Evolutionary conservation across 2,329 filamentous ascomycete species (phyloP).

Genomic region (Lachnellula hyalina): DNA sequence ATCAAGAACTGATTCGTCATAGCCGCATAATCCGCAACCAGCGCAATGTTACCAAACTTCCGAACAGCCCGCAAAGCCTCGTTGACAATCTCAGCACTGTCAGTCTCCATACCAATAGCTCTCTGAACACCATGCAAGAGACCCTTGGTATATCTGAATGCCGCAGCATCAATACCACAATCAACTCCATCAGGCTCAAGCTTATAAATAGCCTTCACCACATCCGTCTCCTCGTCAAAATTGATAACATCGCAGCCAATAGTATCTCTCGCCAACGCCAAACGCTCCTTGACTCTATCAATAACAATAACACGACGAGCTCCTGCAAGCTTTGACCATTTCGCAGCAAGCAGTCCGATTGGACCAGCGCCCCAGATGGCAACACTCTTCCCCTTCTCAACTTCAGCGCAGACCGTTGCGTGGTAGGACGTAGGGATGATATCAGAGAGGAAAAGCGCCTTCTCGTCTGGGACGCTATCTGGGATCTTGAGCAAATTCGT

Average conservation of each 20-base stretch:
- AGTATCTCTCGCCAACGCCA: constrained; percentile 52
- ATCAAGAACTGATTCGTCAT: constrained; percentile 62
- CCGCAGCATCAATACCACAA: constrained; percentile 60
- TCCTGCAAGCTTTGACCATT: constrained; percentile 50
- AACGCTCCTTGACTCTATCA: constrained; percentile 49
- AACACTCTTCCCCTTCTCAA: constrained; percentile 57
- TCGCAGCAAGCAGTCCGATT: constrained; percentile 58
- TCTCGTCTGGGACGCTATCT: constrained; percentile 62
- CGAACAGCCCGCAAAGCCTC: constrained; percentile 49
- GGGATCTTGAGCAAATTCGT: constrained; percentile 59
- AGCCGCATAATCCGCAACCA: constrained; percentile 44
- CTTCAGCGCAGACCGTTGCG: constrained; percentile 57
- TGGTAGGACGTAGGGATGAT: constrained; percentile 60
- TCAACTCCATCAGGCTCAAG: constrained; percentile 55
- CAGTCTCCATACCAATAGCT: constrained; percentile 52
- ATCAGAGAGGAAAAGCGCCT: constrained; percentile 59
- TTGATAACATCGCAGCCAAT: constrained; percentile 52
- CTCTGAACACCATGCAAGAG: constrained; percentile 54
- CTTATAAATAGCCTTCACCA: constrained; percentile 52
- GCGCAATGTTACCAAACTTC: constrained; percentile 51
- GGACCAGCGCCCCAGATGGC: constrained; percentile 62
- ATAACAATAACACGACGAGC: constrained; percentile 58
- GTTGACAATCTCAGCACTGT: constrained; percentile 54
- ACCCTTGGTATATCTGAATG: constrained; percentile 55
- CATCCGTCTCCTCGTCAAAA: constrained; percentile 47